Evolutionary conservation across 345 rosid species (phyloP), one percentile per base, ranked within the genome.

Genomic region (Sisymbrium irio): DNA sequence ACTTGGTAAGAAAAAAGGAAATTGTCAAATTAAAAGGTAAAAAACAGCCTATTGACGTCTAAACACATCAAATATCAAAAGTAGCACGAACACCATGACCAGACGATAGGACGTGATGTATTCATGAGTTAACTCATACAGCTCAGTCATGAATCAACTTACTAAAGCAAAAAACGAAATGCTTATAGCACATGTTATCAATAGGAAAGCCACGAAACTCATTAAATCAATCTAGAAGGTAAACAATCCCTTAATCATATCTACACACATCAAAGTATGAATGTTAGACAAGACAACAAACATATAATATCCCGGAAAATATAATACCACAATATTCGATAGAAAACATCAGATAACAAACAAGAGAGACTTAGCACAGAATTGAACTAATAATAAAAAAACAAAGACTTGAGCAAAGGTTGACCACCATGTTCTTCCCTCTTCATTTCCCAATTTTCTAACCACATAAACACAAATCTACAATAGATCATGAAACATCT

Each of bases 311-410:
- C 42, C 7, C 20, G 18, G 36, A 28, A 42, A n/a, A 41, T 0
- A 2, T 45, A 17, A 14, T n/a, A n/a, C n/a, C n/a, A n/a, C 33
- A 35, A 14, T 32, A 19, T n/a, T 33, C 30, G 37, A 54, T 44
- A 65, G 1, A 6, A 32, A 9, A 19, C 1, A 46, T 3, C 3
- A 46, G 10, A 12, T 27, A 49, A 54, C 1, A 54, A 28, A 54
- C 18, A 7, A 50, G 3, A 37, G 32, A 40, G 33, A 41, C 75
- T 22, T 12, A 14, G 39, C 12, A 40, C 8, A 62, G 9, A 41
- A 10, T 0, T 22, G 17, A 36, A 57, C 18, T 35, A 65, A 46
- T 56, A 8, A 73, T 73, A 32, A 74, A 59, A 59, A 67, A 59
- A 4, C 19, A 47, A 47, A 57, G 40, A 46, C 20, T 36, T 56